Evolutionary conservation across 1,284 basidiomycete genomes (phyloP), one percentile per base, ranked within the genome.

Genomic region (Trichosporon ovoides): DNA sequence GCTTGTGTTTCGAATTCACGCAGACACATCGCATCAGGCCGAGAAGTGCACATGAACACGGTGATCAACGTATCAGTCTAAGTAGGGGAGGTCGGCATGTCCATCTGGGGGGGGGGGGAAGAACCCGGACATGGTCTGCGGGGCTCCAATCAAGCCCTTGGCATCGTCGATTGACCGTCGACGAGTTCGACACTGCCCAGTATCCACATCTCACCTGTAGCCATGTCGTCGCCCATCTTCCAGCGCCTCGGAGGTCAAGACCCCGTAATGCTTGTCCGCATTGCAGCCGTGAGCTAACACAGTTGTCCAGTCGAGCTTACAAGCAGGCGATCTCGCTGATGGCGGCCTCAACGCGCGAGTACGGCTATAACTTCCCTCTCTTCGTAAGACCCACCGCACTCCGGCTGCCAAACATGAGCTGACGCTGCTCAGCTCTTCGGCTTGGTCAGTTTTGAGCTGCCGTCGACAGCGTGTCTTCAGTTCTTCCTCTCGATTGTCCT

Each of bases 291-390:
- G 31, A 38, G 64, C 60, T 6, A 2, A 0, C 38, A 18, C n/a
- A 12, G 7, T 22, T 36, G 20, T 11, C 12, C 38, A 33, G 48
- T 22, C 34, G 14, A 11, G 24, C 43, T 37, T 37, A 51, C 51
- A 2, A 3, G 2, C 54, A 66, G 64, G 58, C 65, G 1, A 55
- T 76, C 16, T 66, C 60, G 68, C 38, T 67, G 49, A 60, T 70
- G 38, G 63, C 68, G 65, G 3, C 62, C 51, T 16, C 51, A 57
- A 11, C 52, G 31, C 6, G 51, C 38, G 19, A 65, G 3, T 64
- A 61, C 35, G 50, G 56, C 0, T 74, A 72, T 67, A 74, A 76
- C 60, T 70, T 74, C 24, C 64, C 72, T 3, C 60, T 75, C 12
- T 66, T 75, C 62, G 73, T 74, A 24, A 12, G 72, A 63, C n/a